Conservation (phyloP, 495 filamentous ascomycete species). For the Xylaria grammica region DNA sequence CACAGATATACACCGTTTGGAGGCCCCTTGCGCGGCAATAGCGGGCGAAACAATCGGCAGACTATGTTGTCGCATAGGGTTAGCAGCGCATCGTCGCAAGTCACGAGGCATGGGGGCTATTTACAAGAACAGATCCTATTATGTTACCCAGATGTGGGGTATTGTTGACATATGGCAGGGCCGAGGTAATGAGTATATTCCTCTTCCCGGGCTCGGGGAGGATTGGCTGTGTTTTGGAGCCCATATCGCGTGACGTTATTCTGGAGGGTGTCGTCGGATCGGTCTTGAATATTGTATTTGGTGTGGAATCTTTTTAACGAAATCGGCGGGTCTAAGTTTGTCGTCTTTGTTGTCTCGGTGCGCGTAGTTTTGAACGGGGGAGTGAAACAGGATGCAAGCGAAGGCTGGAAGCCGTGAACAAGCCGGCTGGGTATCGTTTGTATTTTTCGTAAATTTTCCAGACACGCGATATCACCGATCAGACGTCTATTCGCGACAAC, state of each 20-base stretch:
- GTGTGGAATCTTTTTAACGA: too few relatives aligned
- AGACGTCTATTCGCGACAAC: too few relatives aligned
- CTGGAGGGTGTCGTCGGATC: background rate
- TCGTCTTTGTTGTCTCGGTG: too few relatives aligned
- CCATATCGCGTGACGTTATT: conserved; percentile 8
- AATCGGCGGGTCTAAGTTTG: too few relatives aligned
- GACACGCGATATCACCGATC: too few relatives aligned
- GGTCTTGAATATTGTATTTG: too few relatives aligned
- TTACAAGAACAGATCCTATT: conserved; percentile 77
- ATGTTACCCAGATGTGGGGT: conserved; percentile 95
- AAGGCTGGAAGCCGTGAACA: too few relatives aligned
- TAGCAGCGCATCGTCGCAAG: conserved; percentile 1
- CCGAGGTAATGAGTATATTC: conserved; percentile 41
- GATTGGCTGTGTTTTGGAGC: conserved; percentile 4
- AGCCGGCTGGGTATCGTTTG: too few relatives aligned
- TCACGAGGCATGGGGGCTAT: background rate
- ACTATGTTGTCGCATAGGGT: conserved; percentile 9
- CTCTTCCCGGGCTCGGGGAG: conserved; percentile 22
- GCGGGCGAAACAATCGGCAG: conserved; percentile 60
- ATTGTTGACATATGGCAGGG: conserved; percentile 92
- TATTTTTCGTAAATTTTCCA: too few relatives aligned
- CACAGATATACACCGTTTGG: conserved; percentile 23
- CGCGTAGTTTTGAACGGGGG: too few relatives aligned
- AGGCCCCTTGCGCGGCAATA: conserved; percentile 59
- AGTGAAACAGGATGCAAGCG: too few relatives aligned